Conservation (phyloP, 345 rosid genomes). For the Populus davidiana region DNA sequence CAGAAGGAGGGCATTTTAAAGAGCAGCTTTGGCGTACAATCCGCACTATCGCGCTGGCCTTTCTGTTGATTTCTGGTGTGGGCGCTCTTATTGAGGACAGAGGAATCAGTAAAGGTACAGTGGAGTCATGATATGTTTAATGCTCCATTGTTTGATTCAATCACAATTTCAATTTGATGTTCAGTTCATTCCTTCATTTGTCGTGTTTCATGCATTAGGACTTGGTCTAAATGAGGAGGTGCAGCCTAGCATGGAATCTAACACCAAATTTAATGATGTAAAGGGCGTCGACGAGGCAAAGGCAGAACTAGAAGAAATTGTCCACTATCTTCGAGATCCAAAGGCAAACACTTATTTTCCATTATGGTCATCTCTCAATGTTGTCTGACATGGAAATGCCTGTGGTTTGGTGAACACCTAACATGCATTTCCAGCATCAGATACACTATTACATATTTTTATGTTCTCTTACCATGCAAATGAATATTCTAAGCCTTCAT, state of each 20-base stretch:
- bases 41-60: constrained; percentile 67
- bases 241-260: constrained; percentile 87
- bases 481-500: background rate
- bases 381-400: background rate
- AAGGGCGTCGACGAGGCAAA: constrained; percentile 99
- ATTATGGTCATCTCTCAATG: background rate
- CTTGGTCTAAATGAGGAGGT: constrained; percentile 94
- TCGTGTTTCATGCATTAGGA: constrained; percentile 40
- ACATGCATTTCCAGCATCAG: background rate
- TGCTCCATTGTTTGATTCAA: constrained; percentile 8
- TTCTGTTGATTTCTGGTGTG: constrained; percentile 79
- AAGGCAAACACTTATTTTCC: constrained; percentile 45
- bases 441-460: background rate
- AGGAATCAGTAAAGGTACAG: constrained; percentile 83
- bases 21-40: constrained; percentile 93
- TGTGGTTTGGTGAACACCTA: background rate
- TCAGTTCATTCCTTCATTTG: background rate
- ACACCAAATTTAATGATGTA: constrained; percentile 85
- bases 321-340: constrained; percentile 95
- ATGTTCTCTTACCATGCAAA: background rate
- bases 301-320: constrained; percentile 92
- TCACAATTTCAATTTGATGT: constrained; percentile 1
- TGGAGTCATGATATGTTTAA: background rate
- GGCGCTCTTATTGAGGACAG: constrained; percentile 92
- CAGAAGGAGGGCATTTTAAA: constrained; percentile 80